Evolutionary conservation across 352 stramenopile species (phyloP), one percentile per base, ranked within the genome.

Genomic region (Elongisporangium prolatum): DNA sequence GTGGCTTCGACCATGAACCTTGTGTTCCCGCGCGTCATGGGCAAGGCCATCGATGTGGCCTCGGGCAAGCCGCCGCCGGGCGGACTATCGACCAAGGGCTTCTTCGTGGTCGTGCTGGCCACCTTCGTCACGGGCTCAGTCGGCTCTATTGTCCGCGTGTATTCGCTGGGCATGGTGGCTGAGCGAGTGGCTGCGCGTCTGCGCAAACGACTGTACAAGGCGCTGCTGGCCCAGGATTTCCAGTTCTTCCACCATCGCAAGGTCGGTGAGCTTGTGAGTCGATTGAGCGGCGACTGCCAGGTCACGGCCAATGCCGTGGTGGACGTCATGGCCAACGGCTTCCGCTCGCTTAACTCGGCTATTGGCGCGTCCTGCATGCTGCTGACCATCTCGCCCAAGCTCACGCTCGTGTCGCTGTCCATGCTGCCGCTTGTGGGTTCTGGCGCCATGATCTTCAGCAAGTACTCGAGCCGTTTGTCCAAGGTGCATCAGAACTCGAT

Each of bases 321-420:
- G 18, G 83, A 92, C 58, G 81, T 95, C 59, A 67, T 96, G 59
- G 86, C 84, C 13, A 92, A 95, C 48, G 84, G 87, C 58, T 91
- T 93, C 68, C 78, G 89, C 21, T 96, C 85, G 48, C 67, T 96
- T 16, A 96, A 96, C 64, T 97, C 89, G 51, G 85, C 89, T 0
- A 51, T 97, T 24, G 91, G 91, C 37, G 89, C 84, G 21, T 96
- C 88, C 18, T 79, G 83, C 44, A 96, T 96, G 86, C 71, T 97
- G 54, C 61, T 97, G 11, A 83, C 76, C 10, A 91, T 97, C 59
- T 97, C 89, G 24, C 89, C 89, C 10, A 93, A 88, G 67, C 71
- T 97, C 49, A 97, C 89, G 52, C 65, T 96, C 18, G 86, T 97
- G 59, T 95, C 89, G 44, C 62, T 97, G 11, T 81, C 77, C 0